Base-by-base conservation (phyloP, 2,329 filamentous ascomycete species). In the Orbilia blumenaviensis region DNA sequence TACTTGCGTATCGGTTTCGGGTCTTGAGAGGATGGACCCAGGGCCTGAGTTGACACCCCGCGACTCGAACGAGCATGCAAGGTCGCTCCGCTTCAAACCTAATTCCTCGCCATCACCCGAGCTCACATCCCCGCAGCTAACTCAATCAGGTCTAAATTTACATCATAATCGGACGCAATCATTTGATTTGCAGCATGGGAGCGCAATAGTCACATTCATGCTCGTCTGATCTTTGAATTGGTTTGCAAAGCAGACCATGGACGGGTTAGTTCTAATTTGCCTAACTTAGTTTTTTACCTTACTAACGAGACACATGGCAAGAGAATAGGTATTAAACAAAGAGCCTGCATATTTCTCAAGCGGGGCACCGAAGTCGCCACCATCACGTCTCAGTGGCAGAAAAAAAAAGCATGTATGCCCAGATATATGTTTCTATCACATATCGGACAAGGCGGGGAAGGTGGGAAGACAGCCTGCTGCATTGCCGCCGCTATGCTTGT, bases 181-280 rank as follows among this genome's bases (percentile, higher is more conserved):
- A 63, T 32, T 50, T 38, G 44, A 42, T 67, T 48, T 58, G 25
- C 56, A 63, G 29, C 29, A 23, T 38, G 10, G 8, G 32, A 23
- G 5, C 18, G n/a, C 23, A 52, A 58, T 61, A 23, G 54, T 34
- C 38, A 32, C 38, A 29, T 41, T 62, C n/a, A 8, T 29, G 46
- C 52, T 67, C 71, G 63, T 75, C 71, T 68, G 71, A 75, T 75
- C 62, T 75, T 68, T 68, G 29, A 38, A 56, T 56, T 23, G 16
- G 32, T 56, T 38, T 38, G 52, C 29, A n/a, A 54, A 54, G 27
- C 48, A 56, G n/a, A 56, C 52, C 52, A 56, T 18, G 18, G 52
- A 38, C 32, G 52, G 46, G 52, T 56, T 56, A 56, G 52, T 56
- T 56, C 18, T 21, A n/a, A 56, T 56, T 56, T 38, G 18, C 52